Evolutionary conservation across 2,329 filamentous ascomycete genomes (phyloP).

Genomic region (Penicillium expansum): DNA sequence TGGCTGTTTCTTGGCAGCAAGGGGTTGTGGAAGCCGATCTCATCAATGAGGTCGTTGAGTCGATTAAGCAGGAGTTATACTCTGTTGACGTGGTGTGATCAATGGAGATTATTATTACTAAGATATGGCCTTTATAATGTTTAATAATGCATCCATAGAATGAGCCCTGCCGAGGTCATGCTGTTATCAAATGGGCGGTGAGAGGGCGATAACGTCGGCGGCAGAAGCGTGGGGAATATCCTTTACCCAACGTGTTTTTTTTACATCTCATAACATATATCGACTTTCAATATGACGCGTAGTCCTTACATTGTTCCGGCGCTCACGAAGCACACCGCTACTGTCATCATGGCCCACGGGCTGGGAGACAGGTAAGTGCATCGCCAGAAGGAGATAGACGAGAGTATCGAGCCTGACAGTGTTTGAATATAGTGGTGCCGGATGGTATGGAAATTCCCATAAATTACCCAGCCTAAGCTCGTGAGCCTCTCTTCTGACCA

Average conservation of each 20-base stretch:
- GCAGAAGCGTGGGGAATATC: slow-evolving; percentile 30
- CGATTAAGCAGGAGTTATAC: slow-evolving; percentile 16
- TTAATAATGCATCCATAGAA: neutral
- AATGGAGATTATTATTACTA: neutral
- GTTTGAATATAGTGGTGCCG: slow-evolving; percentile 43
- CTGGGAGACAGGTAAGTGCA: slow-evolving; percentile 72
- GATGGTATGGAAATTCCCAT: slow-evolving; percentile 39
- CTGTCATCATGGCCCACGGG: slow-evolving; percentile 91
- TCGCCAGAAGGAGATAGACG: neutral
- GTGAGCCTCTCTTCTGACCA: neutral
- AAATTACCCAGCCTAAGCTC: rapidly evolving
- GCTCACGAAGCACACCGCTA: slow-evolving; percentile 80
- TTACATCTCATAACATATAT: neutral
- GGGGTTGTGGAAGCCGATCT: slow-evolving; percentile 33
- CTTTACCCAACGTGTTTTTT: too few relatives aligned
- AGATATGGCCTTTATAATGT: neutral
- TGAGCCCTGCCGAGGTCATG: too few relatives aligned
- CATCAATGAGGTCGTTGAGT: slow-evolving; percentile 20
- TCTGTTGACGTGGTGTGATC: neutral
- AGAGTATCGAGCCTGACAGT: slow-evolving; percentile 1
- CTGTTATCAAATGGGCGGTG: slow-evolving; percentile 26
- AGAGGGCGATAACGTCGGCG: slow-evolving; percentile 17
- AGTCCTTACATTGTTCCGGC: slow-evolving; percentile 73
- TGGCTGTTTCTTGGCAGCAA: slow-evolving; percentile 45
- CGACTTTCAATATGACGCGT: slow-evolving; percentile 42